Evolutionary conservation across 2,329 filamentous ascomycete species (phyloP), one percentile per base, ranked within the genome.

Genomic region (Davidsoniella australis): DNA sequence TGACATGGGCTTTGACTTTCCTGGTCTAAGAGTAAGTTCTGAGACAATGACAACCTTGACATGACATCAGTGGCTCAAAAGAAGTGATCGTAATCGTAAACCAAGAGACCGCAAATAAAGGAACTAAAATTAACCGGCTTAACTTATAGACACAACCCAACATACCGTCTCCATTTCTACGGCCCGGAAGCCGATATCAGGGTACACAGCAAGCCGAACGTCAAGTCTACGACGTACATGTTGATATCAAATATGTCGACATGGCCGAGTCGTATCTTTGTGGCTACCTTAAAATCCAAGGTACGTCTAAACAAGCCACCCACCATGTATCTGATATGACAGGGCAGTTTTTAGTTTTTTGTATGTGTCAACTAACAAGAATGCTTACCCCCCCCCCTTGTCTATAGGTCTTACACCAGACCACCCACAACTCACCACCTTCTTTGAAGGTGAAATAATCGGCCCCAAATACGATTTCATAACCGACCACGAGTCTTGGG

Each of bases 401-500:
- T 49, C 37, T 54, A 9, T 56, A 95, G 88, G 88, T 47, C 71
- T 98, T 14, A 96, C 91, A 0, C 83, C 93, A 61, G 88, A 95
- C 64, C 89, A 96, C 62, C 89, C 89, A 10, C 95, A 88, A n/a
- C 71, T 98, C 46, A 96, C 89, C 7, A 98, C 91, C 1, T 98
- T 93, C 63, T 98, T 98, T 59, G 89, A 96, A 65, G 88, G 89
- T 62, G 91, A 98, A 66, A 94, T 98, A 49, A 95, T 98, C 56
- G 91, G 91, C 45, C 81, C 80, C 51, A 94, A 94, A 61, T 88
- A 96, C 66, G 82, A 79, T n/a, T 98, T 98, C 67, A 76, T 82
- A 55, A 98, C 91, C 37, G 78, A 84, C 55, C 85, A 95, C 62
- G 76, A 85, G 51, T 78, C 79, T 58, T 98, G 91, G 91, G 91